phyloP scores from a whole-genome alignment of 306 rosid genomes.

The Sechiopsis laciniata region DNA sequence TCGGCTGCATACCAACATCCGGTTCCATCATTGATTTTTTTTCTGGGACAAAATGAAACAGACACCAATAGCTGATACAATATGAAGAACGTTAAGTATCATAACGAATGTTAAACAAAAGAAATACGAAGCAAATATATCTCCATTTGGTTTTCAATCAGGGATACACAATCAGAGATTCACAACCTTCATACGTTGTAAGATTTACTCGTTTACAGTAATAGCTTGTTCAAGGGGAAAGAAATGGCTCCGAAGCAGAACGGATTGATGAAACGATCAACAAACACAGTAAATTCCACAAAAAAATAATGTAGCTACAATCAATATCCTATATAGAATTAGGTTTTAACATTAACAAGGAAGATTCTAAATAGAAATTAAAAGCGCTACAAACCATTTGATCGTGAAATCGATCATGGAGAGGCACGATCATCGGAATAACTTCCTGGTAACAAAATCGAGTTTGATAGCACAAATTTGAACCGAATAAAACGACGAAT shows the following conservation, averaged over 20 bases:
- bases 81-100: not conserved
- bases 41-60: slow-evolving; percentile 5
- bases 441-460: not conserved
- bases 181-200: not conserved
- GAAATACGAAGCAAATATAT: not conserved
- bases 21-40: slow-evolving; percentile 7
- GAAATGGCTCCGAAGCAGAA: not conserved
- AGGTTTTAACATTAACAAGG: not conserved
- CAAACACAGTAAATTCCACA: not conserved
- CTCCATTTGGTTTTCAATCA: not conserved
- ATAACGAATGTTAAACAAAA: not conserved
- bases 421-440: slow-evolving; percentile 3
- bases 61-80: not conserved
- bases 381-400: not conserved
- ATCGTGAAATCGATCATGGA: too few relatives aligned
- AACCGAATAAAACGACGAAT: not conserved
- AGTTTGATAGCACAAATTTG: not conserved
- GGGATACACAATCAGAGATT: not conserved
- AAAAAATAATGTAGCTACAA: not conserved
- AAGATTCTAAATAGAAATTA: not conserved
- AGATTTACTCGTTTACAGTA: not conserved
- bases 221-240: not conserved
- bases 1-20: slow-evolving; percentile 6
- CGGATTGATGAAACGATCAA: slow-evolving; percentile 12
- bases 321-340: not conserved